These are phyloP conservation scores for Escallonia herrerae DNA, from an alignment of 129 eudicot species.

Conservation along the genomic window DNA sequence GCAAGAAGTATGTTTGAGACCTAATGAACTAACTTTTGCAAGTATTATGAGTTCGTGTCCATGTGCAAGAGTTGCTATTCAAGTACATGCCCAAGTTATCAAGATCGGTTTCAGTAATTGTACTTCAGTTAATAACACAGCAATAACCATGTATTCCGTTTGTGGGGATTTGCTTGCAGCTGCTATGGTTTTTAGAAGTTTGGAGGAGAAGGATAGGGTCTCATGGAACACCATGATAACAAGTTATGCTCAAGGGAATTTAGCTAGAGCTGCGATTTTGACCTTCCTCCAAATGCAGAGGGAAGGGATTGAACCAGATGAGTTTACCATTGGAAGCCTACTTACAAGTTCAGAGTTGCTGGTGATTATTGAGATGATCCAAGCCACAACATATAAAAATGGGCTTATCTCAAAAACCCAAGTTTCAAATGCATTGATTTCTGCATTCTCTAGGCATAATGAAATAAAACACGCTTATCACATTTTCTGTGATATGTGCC, in stretches of 20 bases:
- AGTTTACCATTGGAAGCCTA: constrained; percentile 76
- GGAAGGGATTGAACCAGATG: constrained; percentile 58
- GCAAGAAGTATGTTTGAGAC: constrained; percentile 34
- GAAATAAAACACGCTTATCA: constrained; percentile 34
- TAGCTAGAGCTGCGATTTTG: constrained; percentile 26
- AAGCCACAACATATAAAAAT: constrained; percentile 35
- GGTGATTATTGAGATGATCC: constrained; percentile 43
- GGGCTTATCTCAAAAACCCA: constrained; percentile 49
- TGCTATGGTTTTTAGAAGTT: constrained; percentile 25
- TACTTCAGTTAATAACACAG: constrained; percentile 65
- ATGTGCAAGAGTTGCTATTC: constrained; percentile 25
- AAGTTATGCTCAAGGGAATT: constrained; percentile 45
- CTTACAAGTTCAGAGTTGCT: constrained; percentile 38
- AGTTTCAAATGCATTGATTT: constrained; percentile 72
- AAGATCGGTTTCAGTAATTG: constrained; percentile 42
- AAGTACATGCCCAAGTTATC: constrained; percentile 55
- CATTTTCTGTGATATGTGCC: constrained; percentile 28
- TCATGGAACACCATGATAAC: constrained; percentile 81
- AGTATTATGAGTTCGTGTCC: constrained; percentile 60
- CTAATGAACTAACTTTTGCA: constrained; percentile 67
- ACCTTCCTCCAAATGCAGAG: constrained; percentile 59
- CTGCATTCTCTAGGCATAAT: constrained; percentile 51
- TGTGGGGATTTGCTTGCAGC: constrained; percentile 39
- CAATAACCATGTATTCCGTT: constrained; percentile 57
- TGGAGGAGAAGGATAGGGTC: constrained; percentile 53